A percentile compares a stretch with the other conserved stretches of the same genome.
phyloP scores from a whole-genome alignment of 495 filamentous ascomycete genomes.

The Cairneyella variabilis region DNA sequence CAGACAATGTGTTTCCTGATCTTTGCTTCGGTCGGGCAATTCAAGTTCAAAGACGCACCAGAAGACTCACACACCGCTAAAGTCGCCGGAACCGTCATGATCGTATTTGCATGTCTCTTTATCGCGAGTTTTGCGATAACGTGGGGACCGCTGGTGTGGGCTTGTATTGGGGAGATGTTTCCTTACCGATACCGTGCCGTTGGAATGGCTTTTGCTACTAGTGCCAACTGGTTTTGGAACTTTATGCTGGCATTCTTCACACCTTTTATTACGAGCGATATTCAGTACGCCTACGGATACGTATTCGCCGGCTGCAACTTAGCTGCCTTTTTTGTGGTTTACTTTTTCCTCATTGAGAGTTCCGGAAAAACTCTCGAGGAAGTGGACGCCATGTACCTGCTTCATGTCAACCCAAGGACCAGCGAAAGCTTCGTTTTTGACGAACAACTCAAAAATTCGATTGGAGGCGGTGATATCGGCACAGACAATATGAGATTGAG shows the following conservation, averaged over 20 bases:
- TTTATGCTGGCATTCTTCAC: slow-evolving; percentile 81
- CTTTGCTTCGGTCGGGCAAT: slow-evolving; percentile 64
- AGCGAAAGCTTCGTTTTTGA: slow-evolving; percentile 45
- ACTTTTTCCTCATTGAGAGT: slow-evolving; percentile 75
- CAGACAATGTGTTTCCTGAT: slow-evolving; percentile 70
- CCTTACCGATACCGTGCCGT: slow-evolving; percentile 71
- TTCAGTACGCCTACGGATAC: slow-evolving; percentile 74
- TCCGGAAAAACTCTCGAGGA: slow-evolving; percentile 68
- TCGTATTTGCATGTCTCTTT: slow-evolving; percentile 81
- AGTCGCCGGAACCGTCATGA: slow-evolving; percentile 62
- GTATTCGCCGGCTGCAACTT: slow-evolving; percentile 73
- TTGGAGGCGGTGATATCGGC: neutral
- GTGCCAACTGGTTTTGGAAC: slow-evolving; percentile 87
- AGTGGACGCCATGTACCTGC: slow-evolving; percentile 76
- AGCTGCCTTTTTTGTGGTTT: slow-evolving; percentile 60
- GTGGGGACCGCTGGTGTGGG: slow-evolving; percentile 86
- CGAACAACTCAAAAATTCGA: slow-evolving; percentile 17
- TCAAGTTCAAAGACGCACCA: slow-evolving; percentile 44
- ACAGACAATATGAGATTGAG: slow-evolving; percentile 13
- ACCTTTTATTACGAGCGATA: slow-evolving; percentile 64
- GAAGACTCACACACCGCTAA: slow-evolving; percentile 42
- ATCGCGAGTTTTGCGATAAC: slow-evolving; percentile 59
- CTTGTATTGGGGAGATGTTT: slow-evolving; percentile 76
- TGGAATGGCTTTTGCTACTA: slow-evolving; percentile 73
- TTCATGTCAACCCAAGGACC: slow-evolving; percentile 66